These are phyloP conservation scores for Mangifera indica DNA, from an alignment of 345 rosid species.

Conservation along the genomic window DNA sequence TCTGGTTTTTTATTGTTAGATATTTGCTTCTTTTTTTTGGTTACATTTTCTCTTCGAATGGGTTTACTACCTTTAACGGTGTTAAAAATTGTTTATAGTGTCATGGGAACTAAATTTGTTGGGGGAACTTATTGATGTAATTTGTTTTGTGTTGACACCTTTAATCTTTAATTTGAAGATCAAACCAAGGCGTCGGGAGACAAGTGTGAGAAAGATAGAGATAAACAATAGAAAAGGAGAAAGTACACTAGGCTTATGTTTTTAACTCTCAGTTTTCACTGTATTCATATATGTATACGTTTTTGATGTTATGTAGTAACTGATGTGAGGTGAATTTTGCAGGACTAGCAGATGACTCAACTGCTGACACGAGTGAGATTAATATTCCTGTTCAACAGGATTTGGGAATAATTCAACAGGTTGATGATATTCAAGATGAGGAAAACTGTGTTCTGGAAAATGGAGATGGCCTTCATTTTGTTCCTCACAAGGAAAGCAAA, in stretches of 20 bases:
- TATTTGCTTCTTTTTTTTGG: not conserved
- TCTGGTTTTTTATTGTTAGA: not conserved
- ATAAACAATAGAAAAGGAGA: not conserved
- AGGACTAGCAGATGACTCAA: conserved; percentile 26
- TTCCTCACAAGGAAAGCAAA: conserved; percentile 37
- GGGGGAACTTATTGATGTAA: not conserved
- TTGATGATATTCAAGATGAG: conserved; percentile 41
- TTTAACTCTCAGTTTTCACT: not conserved
- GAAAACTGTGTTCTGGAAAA: conserved; percentile 66
- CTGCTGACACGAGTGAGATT: conserved; percentile 11
- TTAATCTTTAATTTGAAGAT: not conserved
- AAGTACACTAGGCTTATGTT: not conserved
- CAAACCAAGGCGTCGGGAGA: not conserved
- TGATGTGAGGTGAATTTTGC: conserved; percentile 23
- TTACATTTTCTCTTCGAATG: not conserved
- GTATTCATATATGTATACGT: not conserved
- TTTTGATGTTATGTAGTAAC: conserved; percentile 13
- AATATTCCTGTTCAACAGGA: conserved; percentile 26
- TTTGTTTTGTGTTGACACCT: not conserved
- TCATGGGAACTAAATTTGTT: not conserved
- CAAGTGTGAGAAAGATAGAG: too few relatives aligned
- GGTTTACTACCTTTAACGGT: not conserved
- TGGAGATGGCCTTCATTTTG: conserved; percentile 43
- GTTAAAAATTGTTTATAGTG: not conserved
- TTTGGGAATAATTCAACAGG: conserved; percentile 28